Base-by-base conservation (phyloP, 208 protist species). In the Plasmodiophora brassicae region DNA sequence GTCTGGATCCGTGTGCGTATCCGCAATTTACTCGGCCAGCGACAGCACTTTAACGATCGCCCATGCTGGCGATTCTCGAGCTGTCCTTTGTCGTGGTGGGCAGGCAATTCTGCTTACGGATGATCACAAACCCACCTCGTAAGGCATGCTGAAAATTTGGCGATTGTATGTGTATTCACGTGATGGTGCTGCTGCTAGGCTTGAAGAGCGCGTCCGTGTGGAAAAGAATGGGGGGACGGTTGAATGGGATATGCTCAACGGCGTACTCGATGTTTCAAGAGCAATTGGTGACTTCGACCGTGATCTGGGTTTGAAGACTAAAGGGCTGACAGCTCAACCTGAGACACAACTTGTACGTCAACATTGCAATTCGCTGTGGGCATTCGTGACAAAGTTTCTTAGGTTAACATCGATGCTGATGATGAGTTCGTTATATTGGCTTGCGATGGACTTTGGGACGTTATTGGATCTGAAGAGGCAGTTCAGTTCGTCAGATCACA, bases 31-130 rank as follows among this genome's bases (percentile, higher is more conserved):
- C 5, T 36, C n/a, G 5, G 65, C 32, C 20, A n/a, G n/a, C 0
- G 1, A 39, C 32, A 25, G 84, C 25, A 86, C 25, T 45, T 65
- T 90, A n/a, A 85, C 50, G 8, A 71, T 88, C 32, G 89, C 89
- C 46, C 87, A 91, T 78, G 32, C 85, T 0, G 90, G 90, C 35
- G 90, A 92, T 85, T 91, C 90, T 38, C 86, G 90, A 32, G 90
- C 88, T 22, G 89, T 92, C n/a, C 89, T 92, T 45, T 91, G 89
- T 53, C 88, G 90, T 39, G 45, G 28, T 32, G 89, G 89, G 44
- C 38, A 78, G 10, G 53, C 89, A 10, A 32, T 91, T 1, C 38
- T 46, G 25, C 65, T 92, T 20, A 87, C 89, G n/a, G 0, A 28
- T 0, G 90, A 92, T 65, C 90, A 92, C 85, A 92, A 92, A 43